These are phyloP conservation scores for Solanum piurae DNA, from an alignment of 257 asterid genomes.

Conservation along the genomic window DNA sequence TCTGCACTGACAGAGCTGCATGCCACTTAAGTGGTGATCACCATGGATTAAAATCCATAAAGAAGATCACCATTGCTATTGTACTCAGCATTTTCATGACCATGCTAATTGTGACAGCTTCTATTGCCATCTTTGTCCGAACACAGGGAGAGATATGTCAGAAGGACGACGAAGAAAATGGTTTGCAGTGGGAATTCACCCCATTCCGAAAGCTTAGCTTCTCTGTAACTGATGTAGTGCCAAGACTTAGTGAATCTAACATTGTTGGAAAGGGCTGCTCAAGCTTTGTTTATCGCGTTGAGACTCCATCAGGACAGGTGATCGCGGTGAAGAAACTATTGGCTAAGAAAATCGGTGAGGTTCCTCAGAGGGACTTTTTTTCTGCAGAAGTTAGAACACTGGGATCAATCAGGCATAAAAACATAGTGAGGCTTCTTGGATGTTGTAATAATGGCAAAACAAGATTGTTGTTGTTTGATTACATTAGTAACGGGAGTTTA, in stretches of 20 bases:
- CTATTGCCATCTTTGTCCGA: slow-evolving; percentile 21
- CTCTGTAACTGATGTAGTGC: slow-evolving; percentile 45
- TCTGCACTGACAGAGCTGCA: slow-evolving; percentile 28
- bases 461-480: slow-evolving; percentile 55
- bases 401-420: slow-evolving; percentile 63
- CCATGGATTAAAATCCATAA: slow-evolving; percentile 24
- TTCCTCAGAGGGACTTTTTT: slow-evolving; percentile 45
- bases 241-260: slow-evolving; percentile 49
- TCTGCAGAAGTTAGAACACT: slow-evolving; percentile 59
- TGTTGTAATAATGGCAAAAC: slow-evolving; percentile 69
- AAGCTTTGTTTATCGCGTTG: slow-evolving; percentile 57
- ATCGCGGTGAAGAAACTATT: slow-evolving; percentile 60
- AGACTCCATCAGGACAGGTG: slow-evolving; percentile 34
- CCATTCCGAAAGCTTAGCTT: slow-evolving; percentile 60
- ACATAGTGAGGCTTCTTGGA: slow-evolving; percentile 63
- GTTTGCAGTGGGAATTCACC: slow-evolving; percentile 46
- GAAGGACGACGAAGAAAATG: slow-evolving; percentile 34
- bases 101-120: slow-evolving; percentile 18
- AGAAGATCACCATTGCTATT: slow-evolving; percentile 25
- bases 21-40: slow-evolving; percentile 20
- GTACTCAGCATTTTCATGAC: slow-evolving; percentile 26
- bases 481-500: slow-evolving; percentile 61
- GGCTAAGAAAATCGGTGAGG: slow-evolving; percentile 45
- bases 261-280: slow-evolving; percentile 66
- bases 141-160: slow-evolving; percentile 10